These are phyloP conservation scores for Juglanconis juglandina DNA, from an alignment of 2,329 filamentous ascomycete genomes.

Conservation along the genomic window DNA sequence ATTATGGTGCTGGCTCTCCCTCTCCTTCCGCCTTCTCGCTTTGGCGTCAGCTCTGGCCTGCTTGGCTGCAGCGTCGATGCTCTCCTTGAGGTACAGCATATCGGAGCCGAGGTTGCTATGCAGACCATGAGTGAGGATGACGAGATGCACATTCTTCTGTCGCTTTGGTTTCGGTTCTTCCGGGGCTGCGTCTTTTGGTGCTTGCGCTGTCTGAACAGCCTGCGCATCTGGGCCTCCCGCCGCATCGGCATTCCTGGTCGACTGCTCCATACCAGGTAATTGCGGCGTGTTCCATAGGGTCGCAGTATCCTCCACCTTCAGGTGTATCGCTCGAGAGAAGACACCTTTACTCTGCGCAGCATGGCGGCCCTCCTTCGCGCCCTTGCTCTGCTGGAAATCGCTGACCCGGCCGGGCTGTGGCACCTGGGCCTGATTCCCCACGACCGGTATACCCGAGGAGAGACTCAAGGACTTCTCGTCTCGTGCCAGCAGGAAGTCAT, in stretches of 20 bases:
- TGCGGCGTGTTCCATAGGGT: slow-evolving; percentile 90
- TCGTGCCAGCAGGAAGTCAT: slow-evolving; percentile 79
- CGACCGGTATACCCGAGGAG: slow-evolving; percentile 45
- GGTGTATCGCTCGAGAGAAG: slow-evolving; percentile 73
- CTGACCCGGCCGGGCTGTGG: slow-evolving; percentile 68
- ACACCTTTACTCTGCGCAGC: slow-evolving; percentile 68
- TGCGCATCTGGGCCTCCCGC: slow-evolving; percentile 18
- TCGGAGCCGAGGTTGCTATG: slow-evolving; percentile 95
- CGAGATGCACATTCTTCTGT: slow-evolving; percentile 80
- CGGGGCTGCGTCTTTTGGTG: slow-evolving; percentile 16
- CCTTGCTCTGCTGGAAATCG: slow-evolving; percentile 68
- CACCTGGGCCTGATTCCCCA: slow-evolving; percentile 42
- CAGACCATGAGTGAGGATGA: slow-evolving; percentile 87
- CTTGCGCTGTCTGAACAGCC: slow-evolving; percentile 11
- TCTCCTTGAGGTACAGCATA: slow-evolving; percentile 96
- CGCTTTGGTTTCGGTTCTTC: slow-evolving; percentile 36
- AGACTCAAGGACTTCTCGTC: slow-evolving; percentile 79
- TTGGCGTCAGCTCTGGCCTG: slow-evolving; percentile 70
- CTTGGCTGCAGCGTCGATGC: slow-evolving; percentile 79
- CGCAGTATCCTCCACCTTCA: slow-evolving; percentile 83
- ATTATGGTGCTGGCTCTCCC: slow-evolving; percentile 28
- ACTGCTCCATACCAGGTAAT: slow-evolving; percentile 63
- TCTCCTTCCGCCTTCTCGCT: slow-evolving; percentile 52
- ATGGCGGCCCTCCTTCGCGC: slow-evolving; percentile 56
- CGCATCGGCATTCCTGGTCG: slow-evolving; percentile 13